Percentiles rank a stretch among this genome's conserved stretches.
Conservation (phyloP, 2,329 filamentous ascomycete genomes). For the Venturia asperata region DNA sequence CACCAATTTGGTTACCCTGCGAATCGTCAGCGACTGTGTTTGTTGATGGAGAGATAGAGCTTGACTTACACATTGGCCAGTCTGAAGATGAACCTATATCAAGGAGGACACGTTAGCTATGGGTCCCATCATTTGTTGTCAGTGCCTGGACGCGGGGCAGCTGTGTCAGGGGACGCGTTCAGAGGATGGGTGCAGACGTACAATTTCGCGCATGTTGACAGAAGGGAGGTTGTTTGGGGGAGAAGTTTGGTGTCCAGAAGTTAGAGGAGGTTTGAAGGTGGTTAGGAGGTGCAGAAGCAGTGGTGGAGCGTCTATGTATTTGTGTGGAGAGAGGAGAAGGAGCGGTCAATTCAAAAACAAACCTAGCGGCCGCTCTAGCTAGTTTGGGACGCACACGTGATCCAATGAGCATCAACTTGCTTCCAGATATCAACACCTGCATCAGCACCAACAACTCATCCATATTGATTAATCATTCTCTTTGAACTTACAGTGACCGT, state of each 20-base stretch:
- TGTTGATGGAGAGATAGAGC: conserved; percentile 3
- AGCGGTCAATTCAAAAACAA: conserved; percentile 5
- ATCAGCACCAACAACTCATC: not conserved
- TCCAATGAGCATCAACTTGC: not conserved
- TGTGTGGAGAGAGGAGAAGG: not conserved
- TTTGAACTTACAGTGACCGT: too few species aligned
- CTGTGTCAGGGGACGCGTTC: conserved; percentile 19
- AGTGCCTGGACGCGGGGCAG: conserved; percentile 19
- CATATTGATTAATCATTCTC: too few species aligned
- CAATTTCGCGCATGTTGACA: conserved; percentile 22
- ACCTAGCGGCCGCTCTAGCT: not conserved
- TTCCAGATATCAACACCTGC: not conserved
- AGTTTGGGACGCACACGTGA: not conserved
- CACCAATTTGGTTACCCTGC: conserved; percentile 99
- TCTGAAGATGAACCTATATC: conserved; percentile 91
- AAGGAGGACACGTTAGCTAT: conserved; percentile 18
- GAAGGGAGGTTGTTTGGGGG: not conserved
- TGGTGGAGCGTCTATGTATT: conserved; percentile 11
- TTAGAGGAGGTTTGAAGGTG: not conserved
- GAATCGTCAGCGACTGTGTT: conserved; percentile 21
- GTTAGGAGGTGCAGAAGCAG: not conserved
- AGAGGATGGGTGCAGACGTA: conserved; percentile 18
- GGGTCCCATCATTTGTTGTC: conserved; percentile 15
- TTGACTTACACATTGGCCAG: conserved; percentile 90
- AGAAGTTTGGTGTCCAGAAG: not conserved